A percentile compares a stretch with the other conserved stretches of the same genome.
phyloP scores from a whole-genome alignment of 345 rosid genomes.

The Kandelia obovata region DNA sequence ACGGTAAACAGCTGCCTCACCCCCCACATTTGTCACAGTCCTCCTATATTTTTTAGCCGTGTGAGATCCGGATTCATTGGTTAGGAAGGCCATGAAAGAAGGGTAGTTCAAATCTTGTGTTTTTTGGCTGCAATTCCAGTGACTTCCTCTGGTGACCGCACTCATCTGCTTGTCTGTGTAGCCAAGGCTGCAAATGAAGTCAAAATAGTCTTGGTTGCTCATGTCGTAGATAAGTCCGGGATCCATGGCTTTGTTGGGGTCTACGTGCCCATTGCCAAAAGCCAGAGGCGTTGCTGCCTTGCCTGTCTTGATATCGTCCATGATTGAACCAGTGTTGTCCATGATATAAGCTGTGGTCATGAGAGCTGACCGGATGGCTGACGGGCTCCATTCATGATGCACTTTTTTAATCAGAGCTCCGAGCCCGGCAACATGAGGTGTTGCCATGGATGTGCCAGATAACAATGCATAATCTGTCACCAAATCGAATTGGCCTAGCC shows the following conservation, averaged over 20 bases:
- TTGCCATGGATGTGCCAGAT: constrained; percentile 35
- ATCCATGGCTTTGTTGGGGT: constrained; percentile 43
- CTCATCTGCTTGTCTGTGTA: constrained; percentile 37
- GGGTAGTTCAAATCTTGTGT: constrained; percentile 34
- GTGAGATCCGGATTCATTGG: not conserved
- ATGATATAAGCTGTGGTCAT: constrained; percentile 30
- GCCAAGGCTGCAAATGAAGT: constrained; percentile 37
- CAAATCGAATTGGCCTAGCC: constrained; percentile 24
- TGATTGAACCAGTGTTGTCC: constrained; percentile 22
- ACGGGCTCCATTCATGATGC: constrained; percentile 26
- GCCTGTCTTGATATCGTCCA: constrained; percentile 20
- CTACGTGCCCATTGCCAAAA: constrained; percentile 39
- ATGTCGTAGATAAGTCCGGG: constrained; percentile 48
- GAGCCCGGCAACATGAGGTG: constrained; percentile 24
- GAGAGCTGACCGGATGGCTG: constrained; percentile 25
- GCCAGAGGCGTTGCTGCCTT: constrained; percentile 39
- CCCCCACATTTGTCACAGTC: constrained; percentile 20
- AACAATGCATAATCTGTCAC: constrained; percentile 36
- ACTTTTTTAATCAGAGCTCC: constrained; percentile 18
- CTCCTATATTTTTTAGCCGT: constrained; percentile 8
- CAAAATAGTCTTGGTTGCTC: constrained; percentile 31
- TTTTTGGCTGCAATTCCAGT: constrained; percentile 36
- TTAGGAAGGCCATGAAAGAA: constrained; percentile 22
- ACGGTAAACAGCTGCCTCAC: constrained; percentile 2
- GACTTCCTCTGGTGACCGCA: constrained; percentile 27